Base-by-base conservation (phyloP, 2,329 filamentous ascomycete species). In the Mariannaea elegans region DNA sequence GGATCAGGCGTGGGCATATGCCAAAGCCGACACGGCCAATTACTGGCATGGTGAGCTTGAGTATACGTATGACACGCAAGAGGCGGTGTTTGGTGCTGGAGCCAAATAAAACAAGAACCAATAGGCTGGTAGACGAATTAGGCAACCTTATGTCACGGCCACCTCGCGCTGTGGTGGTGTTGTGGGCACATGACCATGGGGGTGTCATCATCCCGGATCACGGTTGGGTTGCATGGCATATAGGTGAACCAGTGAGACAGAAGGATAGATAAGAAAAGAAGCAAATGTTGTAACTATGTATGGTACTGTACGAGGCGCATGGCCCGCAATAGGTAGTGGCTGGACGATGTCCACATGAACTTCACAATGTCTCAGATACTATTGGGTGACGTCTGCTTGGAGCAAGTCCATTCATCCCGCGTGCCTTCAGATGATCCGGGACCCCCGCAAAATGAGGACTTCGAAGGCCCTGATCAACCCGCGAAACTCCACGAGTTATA, bases 1-100 rank as follows among this genome's bases (percentile, higher is more conserved):
- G 58, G 92, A 97, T 67, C 80, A 91, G 75, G 92, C 91, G 3
- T 97, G 93, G 93, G 64, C 82, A 67, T 79, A 90, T n/a, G 80
- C 84, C 12, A 94, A 93, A 79, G 72, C 76, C 2, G 82, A 85
- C 31, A 78, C 80, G 9, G 63, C 79, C 8, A 77, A 79, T 48
- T 87, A 86, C 68, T 87, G 83, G 82, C 84, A 86, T 66, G 78
- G 80, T 53, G 87, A 90, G 48, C 74, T 91, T 53, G 82, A 84
- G 73, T 92, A 92, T 67, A 84, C 81, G 13, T 92, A 91, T 68
- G 81, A 92, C 70, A 87, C 88, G 7, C 76, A 82, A 67, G 78
- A 86, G 73, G 85, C 82, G 13, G 68, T 91, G 54, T 90, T 90
- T 72, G 79, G 77, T 7, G 67, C 73, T 1, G 77, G 75, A 5